Evolutionary conservation across 2,329 filamentous ascomycete species (phyloP), one percentile per base, ranked within the genome.

Genomic region (Penicillium hordei): DNA sequence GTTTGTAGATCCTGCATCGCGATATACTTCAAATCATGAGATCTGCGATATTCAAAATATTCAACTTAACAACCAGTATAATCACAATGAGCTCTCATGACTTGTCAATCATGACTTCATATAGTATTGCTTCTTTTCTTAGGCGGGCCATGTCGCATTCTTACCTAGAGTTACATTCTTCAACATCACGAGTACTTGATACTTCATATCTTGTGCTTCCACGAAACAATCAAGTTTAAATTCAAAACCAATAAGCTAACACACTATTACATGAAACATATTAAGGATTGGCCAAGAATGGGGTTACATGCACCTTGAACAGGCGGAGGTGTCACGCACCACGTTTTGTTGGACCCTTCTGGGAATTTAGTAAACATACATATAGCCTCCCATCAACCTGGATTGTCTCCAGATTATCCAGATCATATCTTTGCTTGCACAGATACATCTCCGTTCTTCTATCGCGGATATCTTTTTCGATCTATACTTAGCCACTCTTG

Each of bases 261-360:
- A 44, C 0, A 5, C 49, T n/a, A 25, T 40, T 31, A 48, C 29
- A 10, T 48, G 31, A 25, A 34, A 36, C 19, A 36, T 33, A 34
- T 34, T 34, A 34, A 31, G 44, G 45, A 48, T 34, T 48, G 45
- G 45, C 15, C 1, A 33, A 23, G 7, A 21, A 23, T 34, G 19
- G 25, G 45, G 45, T 34, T 34, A 48, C 31, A 48, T 48, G 31
- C 31, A 61, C 58, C 52, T 54, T 59, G 57, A 45, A 55, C 64
- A 64, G 58, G 57, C 46, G 58, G 51, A 57, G 42, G 27, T 57
- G 63, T 66, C 64, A 66, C 60, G 60, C 58, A 57, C 44, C 45
- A 54, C 40, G 19, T 25, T 36, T 57, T 34, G 31, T 48, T 48
- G 15, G 45, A 25, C 15, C 21, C 43, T 39, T 45, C 17, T 25